These are phyloP conservation scores for Stemphylium vesicarium DNA, from an alignment of 2,329 filamentous ascomycete species.

Conservation along the genomic window DNA sequence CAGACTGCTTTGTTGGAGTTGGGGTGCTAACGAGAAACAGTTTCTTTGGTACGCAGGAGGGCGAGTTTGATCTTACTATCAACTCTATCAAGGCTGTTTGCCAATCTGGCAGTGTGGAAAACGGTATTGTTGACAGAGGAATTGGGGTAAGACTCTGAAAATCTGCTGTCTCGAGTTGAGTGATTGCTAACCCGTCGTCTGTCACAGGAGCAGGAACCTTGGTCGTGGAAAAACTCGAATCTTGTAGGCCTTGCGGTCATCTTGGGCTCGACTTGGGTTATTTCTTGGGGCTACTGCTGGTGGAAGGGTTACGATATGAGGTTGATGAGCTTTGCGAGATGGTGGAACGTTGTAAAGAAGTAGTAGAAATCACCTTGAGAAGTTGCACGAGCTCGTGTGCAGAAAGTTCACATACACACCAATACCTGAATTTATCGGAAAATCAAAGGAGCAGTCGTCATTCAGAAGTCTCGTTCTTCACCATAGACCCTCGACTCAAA, in stretches of 20 bases:
- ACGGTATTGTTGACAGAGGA: constrained; percentile 15
- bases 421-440: too few species aligned
- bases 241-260: constrained; percentile 34
- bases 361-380: not conserved
- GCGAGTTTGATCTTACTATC: constrained; percentile 67
- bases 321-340: constrained; percentile 29
- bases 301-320: constrained; percentile 32
- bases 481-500: too few species aligned
- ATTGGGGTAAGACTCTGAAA: constrained; percentile 15
- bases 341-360: constrained; percentile 23
- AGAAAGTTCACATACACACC: not conserved
- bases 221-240: constrained; percentile 37
- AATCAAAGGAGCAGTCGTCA: not conserved
- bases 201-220: constrained; percentile 23
- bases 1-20: too few species aligned
- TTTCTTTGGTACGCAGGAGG: constrained; percentile 77
- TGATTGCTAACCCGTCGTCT: constrained; percentile 11
- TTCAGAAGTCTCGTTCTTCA: not conserved
- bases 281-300: constrained; percentile 32
- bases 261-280: constrained; percentile 26
- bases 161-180: not conserved
- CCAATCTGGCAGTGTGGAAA: constrained; percentile 34
- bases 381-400: not conserved
- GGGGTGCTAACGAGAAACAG: constrained; percentile 52
- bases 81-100: constrained; percentile 60